Evolutionary conservation across 1,284 basidiomycete species (phyloP), one percentile per base, ranked within the genome.

Genomic region (Apiotrichum siamense): DNA sequence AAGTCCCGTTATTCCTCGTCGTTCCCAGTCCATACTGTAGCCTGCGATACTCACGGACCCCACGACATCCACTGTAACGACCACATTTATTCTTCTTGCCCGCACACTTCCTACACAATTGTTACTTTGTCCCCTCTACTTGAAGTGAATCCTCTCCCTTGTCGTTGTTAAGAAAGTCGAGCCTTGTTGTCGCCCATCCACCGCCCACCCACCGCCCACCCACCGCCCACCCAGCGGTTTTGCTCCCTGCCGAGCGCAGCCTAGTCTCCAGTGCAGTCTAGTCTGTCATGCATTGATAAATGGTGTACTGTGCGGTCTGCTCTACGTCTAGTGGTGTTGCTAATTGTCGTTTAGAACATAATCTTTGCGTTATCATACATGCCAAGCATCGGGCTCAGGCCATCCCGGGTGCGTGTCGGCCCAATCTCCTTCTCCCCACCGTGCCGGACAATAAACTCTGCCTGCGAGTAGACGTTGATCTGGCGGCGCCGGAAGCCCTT

Each of bases 281-380:
- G 13, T 47, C n/a, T n/a, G 12, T 33, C 23, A 41, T 26, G 29
- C 27, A 32, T 41, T 23, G 20, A 29, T 35, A n/a, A n/a, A 29
- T 40, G 38, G 26, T 40, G 38, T 35, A 35, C 33, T n/a, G n/a
- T n/a, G n/a, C n/a, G n/a, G 33, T 36, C 42, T 44, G 31, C 27
- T 25, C 7, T 49, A 42, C 42, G 48, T 24, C 27, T 35, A 26
- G 6, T 18, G 11, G 4, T 29, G 17, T 12, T 24, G 15, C 25
- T 20, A 9, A n/a, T n/a, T 18, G 5, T 20, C 23, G 12, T 26
- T 32, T 63, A 75, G 47, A 75, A 75, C 69, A 75, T 66, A 35
- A 75, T 58, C 60, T 69, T 71, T 11, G 69, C 72, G 56, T 75
- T 75, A 50, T 57, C 58, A 54, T 75, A 75, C 69, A 75, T 73